Conservation (phyloP, 2,329 filamentous ascomycete species). For the Penicillium sumatraense region DNA sequence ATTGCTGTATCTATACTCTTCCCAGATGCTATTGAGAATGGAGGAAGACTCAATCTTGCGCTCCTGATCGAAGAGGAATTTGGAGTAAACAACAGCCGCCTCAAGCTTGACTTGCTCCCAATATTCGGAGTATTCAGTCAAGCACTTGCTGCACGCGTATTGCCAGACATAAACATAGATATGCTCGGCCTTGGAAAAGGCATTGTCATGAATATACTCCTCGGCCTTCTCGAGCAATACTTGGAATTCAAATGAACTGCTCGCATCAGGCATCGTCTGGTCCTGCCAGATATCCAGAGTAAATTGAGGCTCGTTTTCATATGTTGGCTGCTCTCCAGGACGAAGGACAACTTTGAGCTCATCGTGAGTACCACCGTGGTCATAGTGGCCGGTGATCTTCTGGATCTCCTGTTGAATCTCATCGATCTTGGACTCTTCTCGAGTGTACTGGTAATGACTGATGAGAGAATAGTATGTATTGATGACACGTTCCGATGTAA, state of each 20-base stretch:
- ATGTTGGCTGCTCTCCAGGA: conserved; percentile 14
- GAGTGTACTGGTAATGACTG: conserved; percentile 54
- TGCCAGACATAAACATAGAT: conserved; percentile 58
- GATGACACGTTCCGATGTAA: conserved; percentile 51
- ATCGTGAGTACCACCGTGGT: no score
- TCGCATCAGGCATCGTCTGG: conserved; percentile 40
- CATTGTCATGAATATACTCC: conserved; percentile 37
- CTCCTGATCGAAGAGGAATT: conserved; percentile 53
- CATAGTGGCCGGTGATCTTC: conserved; percentile 25
- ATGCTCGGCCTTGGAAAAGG: conserved; percentile 47
- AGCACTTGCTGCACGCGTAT: conserved; percentile 53
- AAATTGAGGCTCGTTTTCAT: conserved; percentile 23
- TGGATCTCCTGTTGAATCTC: conserved; percentile 38
- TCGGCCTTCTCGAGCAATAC: conserved; percentile 44
- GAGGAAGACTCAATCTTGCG: conserved; percentile 51
- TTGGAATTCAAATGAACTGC: conserved; percentile 41
- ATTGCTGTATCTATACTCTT: conserved; percentile 54
- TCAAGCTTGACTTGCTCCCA: conserved; percentile 56
- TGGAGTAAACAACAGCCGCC: conserved; percentile 51
- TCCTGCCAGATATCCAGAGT: conserved; percentile 46
- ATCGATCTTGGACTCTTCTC: conserved; percentile 52
- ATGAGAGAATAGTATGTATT: conserved; percentile 49
- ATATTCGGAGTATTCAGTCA: conserved; percentile 45
- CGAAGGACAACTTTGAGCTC: conserved; percentile 23
- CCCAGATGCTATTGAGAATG: conserved; percentile 52